phyloP scores from a whole-genome alignment of 2,329 filamentous ascomycete genomes.

The Periconia macrospinosa region DNA sequence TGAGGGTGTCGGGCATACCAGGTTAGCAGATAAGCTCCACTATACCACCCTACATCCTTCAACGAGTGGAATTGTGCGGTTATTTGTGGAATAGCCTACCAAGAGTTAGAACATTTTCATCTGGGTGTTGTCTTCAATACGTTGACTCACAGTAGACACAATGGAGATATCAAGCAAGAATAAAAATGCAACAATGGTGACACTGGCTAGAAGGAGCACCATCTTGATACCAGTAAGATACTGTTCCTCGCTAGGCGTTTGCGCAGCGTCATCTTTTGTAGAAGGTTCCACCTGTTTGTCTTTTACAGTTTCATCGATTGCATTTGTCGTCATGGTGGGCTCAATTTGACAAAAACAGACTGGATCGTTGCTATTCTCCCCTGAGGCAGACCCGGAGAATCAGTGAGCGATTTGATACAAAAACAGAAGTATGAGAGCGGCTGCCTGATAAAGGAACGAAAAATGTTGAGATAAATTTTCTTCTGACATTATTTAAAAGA shows the following conservation, averaged over 20 bases:
- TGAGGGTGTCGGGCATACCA: slow-evolving; percentile 3
- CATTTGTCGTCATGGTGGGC: not conserved
- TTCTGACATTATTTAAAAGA: not conserved
- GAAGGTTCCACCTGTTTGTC: not conserved
- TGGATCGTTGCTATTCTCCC: too few relatives aligned
- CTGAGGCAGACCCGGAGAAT: too few relatives aligned
- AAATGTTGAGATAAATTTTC: not conserved
- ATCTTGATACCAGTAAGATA: slow-evolving; percentile 15
- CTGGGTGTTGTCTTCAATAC: not conserved
- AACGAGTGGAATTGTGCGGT: slow-evolving; percentile 21
- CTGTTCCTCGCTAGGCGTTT: not conserved
- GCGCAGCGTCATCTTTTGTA: slow-evolving; percentile 25
- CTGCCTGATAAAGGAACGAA: not conserved
- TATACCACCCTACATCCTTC: slow-evolving; percentile 19
- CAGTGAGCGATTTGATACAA: not conserved
- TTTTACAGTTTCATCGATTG: not conserved
- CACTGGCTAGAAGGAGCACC: slow-evolving; percentile 2
- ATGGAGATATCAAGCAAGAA: slow-evolving; percentile 22
- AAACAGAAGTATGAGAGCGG: not conserved
- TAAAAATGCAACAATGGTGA: slow-evolving; percentile 16
- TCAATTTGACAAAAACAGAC: too few relatives aligned
- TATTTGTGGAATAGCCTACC: slow-evolving; percentile 18
- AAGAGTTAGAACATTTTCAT: not conserved
- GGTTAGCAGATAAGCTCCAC: slow-evolving; percentile 13
- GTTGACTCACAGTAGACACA: slow-evolving; percentile 16